Evolutionary conservation across 2,329 filamentous ascomycete genomes (phyloP), one percentile per base, ranked within the genome.

Genomic region (Aspergillus costaricaensis): DNA sequence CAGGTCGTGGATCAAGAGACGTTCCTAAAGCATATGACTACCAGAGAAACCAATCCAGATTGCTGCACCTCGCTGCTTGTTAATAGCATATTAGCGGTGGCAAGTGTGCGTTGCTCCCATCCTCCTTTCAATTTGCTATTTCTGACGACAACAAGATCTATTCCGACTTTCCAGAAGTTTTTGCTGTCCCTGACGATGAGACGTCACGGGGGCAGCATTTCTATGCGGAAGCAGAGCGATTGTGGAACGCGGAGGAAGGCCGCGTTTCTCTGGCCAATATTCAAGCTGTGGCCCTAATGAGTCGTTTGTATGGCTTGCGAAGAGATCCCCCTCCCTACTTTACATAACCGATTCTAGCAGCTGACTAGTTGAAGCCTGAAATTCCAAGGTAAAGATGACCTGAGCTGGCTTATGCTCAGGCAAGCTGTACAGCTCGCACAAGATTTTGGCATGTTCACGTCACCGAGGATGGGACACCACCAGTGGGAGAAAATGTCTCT

Each of bases 61-160:
- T 92, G 96, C 73, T 96, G 93, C 76, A 93, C 91, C 0, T 87
- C 91, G 1, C 76, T 96, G 52, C 81, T 97, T 3, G 91, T 96
- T 63, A 96, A 96, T 75, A 90, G 91, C 12, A 93, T 96, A 82
- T 81, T 96, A 50, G 88, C 92, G 15, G 62, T 75, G 62, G 75
- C 74, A 60, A 74, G 73, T 64, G 75, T 77, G 72, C 64, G 72
- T 56, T 48, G 30, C 21, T 49, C 57, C n/a, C 30, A 25, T 27
- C 39, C 23, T 30, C 50, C 48, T n/a, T 5, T n/a, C n/a, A 5
- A 53, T 30, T 2, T 4, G 21, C 15, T 32, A 30, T 41, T 56
- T 21, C 61, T 60, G 55, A 58, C 55, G 12, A 38, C 68, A 27
- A 67, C 44, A 41, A 78, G 76, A 61, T 70, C 8, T 73, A 77